These are phyloP conservation scores for Botrytis squamosa DNA, from an alignment of 2,329 filamentous ascomycete species.

Conservation along the genomic window DNA sequence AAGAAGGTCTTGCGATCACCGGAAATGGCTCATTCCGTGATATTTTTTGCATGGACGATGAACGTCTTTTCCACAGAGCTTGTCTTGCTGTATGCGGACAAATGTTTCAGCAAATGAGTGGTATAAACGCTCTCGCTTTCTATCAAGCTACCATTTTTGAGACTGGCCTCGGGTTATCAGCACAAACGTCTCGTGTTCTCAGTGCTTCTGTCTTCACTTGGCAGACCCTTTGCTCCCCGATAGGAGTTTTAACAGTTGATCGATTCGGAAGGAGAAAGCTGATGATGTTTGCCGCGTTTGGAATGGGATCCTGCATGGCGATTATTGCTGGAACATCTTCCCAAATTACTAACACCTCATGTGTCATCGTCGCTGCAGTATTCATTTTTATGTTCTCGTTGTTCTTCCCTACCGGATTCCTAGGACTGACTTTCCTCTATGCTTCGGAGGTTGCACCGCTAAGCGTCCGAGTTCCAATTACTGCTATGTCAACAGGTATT, in stretches of 20 bases:
- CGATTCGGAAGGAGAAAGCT: conserved; percentile 65
- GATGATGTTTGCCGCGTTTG: conserved; percentile 67
- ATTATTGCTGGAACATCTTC: conserved; percentile 46
- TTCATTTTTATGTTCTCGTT: conserved; percentile 53
- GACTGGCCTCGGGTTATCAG: conserved; percentile 47
- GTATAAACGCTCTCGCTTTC: conserved; percentile 47
- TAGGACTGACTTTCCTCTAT: conserved; percentile 53
- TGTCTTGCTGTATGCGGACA: conserved; percentile 50
- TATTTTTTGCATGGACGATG: conserved; percentile 51
- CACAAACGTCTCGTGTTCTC: conserved; percentile 51
- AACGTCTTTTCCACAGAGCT: conserved; percentile 54
- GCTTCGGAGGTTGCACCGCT: conserved; percentile 57
- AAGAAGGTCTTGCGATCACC: conserved; percentile 65
- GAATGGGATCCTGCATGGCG: conserved; percentile 65
- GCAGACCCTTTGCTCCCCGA: conserved; percentile 28
- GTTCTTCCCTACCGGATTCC: conserved; percentile 53
- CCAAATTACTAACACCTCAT: conserved; percentile 18
- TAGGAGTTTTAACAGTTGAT: conserved; percentile 46
- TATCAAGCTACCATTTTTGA: conserved; percentile 52
- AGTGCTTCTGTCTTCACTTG: conserved; percentile 48
- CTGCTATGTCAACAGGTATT: conserved; percentile 19
- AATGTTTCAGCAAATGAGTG: conserved; percentile 52
- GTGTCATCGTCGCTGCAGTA: conserved; percentile 36
- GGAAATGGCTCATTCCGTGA: conserved; percentile 40
- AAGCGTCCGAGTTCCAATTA: conserved; percentile 45